Base-by-base conservation (phyloP, 257 asterid genomes). In the Rhazya stricta region DNA sequence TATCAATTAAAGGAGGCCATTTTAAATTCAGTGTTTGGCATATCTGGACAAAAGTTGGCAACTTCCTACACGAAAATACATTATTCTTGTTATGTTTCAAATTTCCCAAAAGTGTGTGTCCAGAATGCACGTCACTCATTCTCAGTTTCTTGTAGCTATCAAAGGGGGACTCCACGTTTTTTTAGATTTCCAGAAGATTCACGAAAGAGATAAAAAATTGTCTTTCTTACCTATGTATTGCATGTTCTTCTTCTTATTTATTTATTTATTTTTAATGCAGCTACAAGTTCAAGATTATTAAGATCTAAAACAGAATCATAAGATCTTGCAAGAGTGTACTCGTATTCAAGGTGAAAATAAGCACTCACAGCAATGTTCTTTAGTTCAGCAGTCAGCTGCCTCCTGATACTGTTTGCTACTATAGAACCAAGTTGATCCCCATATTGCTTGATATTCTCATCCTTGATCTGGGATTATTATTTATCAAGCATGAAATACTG, bases 311-410 rank as follows among this genome's bases (percentile, higher is more conserved):
- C 9, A 61, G 16, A 63, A 36, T 4, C 2, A 63, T 63, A 34
- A 63, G 0, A 41, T 42, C 48, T 25, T n/a, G 56, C 41, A 43
- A 71, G 36, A 7, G 66, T 18, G 34, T 36, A 45, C 25, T 30
- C 57, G 43, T 67, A 32, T 3, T 32, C 15, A 8, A 57, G 16
- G 30, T 34, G 73, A 73, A 78, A 41, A 58, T 30, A 65, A 53
- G 62, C 11, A 73, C 81, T 78, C 53, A 91, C 98, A 74, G 88
- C 88, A 76, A 76, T 77, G 84, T 71, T 89, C 81, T 89, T 87
- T 80, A 92, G 78, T 85, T 89, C 91, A 70, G 30, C 19, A 7
- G 87, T 80, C 32, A 92, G 90, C 74, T 85, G 92, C 75, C 80
- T 86, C 81, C 77, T 83, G 67, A 84, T 81, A 51, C 69, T 78